Base-by-base conservation (phyloP, 108 stramenopile species). In the Craspedostauros australis region DNA sequence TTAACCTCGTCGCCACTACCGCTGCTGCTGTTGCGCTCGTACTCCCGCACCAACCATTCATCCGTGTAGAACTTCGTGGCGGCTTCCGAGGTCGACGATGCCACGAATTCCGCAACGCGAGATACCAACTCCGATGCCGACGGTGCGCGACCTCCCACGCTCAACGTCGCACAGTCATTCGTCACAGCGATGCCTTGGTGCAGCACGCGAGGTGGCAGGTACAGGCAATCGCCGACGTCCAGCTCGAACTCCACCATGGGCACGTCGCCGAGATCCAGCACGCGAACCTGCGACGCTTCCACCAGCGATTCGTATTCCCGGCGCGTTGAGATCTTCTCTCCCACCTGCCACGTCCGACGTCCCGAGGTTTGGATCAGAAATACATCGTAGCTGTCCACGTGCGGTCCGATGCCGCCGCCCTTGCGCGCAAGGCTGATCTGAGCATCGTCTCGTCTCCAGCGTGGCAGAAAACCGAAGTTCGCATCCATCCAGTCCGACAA, bases 371-470 rank as follows among this genome's bases (percentile, higher is more conserved):
- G 96, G 41, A 95, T 72, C 47, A 97, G 77, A 66, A 97, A 97
- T 2, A 97, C 96, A 72, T 95, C 94, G 51, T 95, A 97, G 64
- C 85, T 79, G 64, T 97, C 96, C 9, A 95, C 91, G 57, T 96
- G 96, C 2, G 93, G 83, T 28, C 94, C 96, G 44, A 96, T 95
- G 9, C 92, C 89, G 9, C 94, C 94, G 1, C 70, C 74, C 6
- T 31, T 28, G 23, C 63, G 49, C 12, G 90, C 60, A 39, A 89
- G 39, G 75, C 85, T 84, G 40, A 95, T 76, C 68, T 96, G 84
- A 39, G 79, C 93, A 76, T 96, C 86, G 45, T 94, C 88, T 38
- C 84, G 72, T 53, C 88, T 44, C 88, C 87, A 89, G 46, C 77
- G 61, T 26, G 87, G 85, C 36, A 79, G 34, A 12, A 82, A 63